These are phyloP conservation scores for Poteriospumella lacustris DNA, from an alignment of 108 stramenopile species.

Conservation along the genomic window DNA sequence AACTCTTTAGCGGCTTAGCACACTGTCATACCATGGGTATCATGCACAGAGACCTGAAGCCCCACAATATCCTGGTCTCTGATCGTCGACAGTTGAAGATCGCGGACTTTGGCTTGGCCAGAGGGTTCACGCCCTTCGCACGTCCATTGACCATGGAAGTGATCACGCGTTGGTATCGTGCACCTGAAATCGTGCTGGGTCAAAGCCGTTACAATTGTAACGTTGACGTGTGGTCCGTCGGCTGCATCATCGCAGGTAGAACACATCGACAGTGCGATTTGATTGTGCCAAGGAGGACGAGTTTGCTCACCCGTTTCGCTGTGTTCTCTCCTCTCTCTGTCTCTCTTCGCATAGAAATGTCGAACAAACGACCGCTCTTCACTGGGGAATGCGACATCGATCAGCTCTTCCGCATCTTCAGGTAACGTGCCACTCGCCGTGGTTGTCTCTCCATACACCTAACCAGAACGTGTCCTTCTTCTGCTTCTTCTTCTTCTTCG, in stretches of 20 bases:
- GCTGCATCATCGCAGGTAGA: slow-evolving; percentile 80
- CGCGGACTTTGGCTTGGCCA: slow-evolving; percentile 33
- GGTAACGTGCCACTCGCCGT: neutral
- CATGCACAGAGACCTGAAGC: slow-evolving; percentile 29
- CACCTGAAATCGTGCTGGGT: slow-evolving; percentile 89
- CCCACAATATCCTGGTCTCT: slow-evolving; percentile 16
- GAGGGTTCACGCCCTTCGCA: slow-evolving; percentile 24
- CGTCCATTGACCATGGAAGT: neutral
- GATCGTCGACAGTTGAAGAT: neutral
- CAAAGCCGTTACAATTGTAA: slow-evolving; percentile 81
- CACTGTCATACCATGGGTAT: neutral
- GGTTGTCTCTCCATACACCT: neutral
- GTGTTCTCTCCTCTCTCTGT: neutral
- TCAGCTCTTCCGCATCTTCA: neutral
- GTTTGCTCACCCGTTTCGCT: neutral
- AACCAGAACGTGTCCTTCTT: neutral
- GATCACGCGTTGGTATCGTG: slow-evolving; percentile 97
- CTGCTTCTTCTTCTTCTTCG: neutral
- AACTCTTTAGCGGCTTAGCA: neutral
- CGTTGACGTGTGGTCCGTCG: slow-evolving; percentile 90
- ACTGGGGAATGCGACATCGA: slow-evolving; percentile 2
- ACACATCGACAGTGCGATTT: no score
- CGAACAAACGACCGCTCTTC: neutral
- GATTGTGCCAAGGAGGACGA: no score
- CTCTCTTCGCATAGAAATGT: neutral